Evolutionary conservation across 2,329 filamentous ascomycete genomes (phyloP), one percentile per base, ranked within the genome.

Genomic region (Phialocephala sp.): DNA sequence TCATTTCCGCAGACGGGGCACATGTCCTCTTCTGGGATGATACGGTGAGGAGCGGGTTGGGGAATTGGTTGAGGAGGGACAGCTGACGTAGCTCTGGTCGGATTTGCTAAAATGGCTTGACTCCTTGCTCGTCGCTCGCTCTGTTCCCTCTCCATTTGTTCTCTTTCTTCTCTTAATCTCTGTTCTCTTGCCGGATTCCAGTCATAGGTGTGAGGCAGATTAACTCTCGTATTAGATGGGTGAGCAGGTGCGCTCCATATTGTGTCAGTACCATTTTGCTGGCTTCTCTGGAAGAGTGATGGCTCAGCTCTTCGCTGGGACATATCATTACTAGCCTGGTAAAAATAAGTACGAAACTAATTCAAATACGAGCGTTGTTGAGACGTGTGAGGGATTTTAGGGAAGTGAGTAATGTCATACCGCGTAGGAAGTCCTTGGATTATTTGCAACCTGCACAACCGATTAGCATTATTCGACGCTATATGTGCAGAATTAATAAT

Each of bases 1-100:
- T 27, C 52, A n/a, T 41, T 36, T 4, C 54, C 60, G 72, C 91
- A 94, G 54, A 94, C 85, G 0, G 91, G 91, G 68, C 91, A 94
- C 72, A 92, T 89, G 74, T 94, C 91, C 74, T 93, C 91, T 75
- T 94, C 91, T 6, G 83, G 81, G 72, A 85, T 82, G 63, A 84
- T 85, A 1, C 65, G 71, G 27, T 68, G 63, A 52, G 63, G 64
- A 18, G 73, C 67, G 8, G 71, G 66, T 22, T 69, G 66, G 54
- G 59, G 9, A 39, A 27, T 54, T 39, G 66, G 2, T 45, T 60
- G 27, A 9, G 32, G 61, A 14, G 55, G 56, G 11, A 41, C 35
- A 11, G 37, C 54, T 45, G 36, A 43, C 20, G 32, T 39, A 36
- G 9, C 27, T 50, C 52, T 35, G 11, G 52, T 27, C 6, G 35